Conservation (phyloP, 176 grass and related monocot genomes). For the Cymbopogon citratus region DNA sequence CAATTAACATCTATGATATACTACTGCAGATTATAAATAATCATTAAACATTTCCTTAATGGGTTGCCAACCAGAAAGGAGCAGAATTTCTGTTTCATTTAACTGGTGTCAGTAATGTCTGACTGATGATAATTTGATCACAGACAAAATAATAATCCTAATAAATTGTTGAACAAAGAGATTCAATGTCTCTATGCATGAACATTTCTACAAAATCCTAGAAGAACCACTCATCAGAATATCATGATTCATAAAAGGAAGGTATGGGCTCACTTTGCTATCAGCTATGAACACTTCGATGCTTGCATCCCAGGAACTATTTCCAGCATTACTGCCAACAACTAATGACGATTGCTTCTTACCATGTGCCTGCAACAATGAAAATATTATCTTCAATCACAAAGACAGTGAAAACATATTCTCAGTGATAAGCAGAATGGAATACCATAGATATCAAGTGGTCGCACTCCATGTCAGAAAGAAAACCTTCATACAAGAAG, state of each 20-base stretch:
- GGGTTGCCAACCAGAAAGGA: constrained; percentile 9
- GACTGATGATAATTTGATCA: not conserved
- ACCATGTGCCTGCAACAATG: constrained; percentile 47
- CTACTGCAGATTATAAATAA: not conserved
- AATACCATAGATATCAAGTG: constrained; percentile 82
- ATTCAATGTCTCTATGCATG: not conserved
- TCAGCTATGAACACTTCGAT: constrained; percentile 32
- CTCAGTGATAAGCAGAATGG: constrained; percentile 1
- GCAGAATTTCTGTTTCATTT: not conserved
- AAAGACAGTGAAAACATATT: constrained; percentile 11
- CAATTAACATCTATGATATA: not conserved
- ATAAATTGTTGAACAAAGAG: not conserved
- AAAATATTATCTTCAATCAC: constrained; percentile 15
- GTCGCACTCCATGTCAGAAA: constrained; percentile 63
- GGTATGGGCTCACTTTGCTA: constrained; percentile 39
- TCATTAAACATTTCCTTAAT: not conserved
- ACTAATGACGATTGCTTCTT: constrained; percentile 34
- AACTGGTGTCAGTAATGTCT: not conserved
- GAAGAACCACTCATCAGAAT: constrained; percentile 3
- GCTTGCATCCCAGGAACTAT: constrained; percentile 30
- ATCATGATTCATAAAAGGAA: constrained; percentile 14
- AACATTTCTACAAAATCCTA: not conserved
- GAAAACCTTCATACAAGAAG: constrained; percentile 94
- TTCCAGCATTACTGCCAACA: constrained; percentile 30
- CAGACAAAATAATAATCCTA: not conserved